Base-by-base conservation (phyloP, 2,329 filamentous ascomycete genomes). In the Hymenoscyphus infarciens region DNA sequence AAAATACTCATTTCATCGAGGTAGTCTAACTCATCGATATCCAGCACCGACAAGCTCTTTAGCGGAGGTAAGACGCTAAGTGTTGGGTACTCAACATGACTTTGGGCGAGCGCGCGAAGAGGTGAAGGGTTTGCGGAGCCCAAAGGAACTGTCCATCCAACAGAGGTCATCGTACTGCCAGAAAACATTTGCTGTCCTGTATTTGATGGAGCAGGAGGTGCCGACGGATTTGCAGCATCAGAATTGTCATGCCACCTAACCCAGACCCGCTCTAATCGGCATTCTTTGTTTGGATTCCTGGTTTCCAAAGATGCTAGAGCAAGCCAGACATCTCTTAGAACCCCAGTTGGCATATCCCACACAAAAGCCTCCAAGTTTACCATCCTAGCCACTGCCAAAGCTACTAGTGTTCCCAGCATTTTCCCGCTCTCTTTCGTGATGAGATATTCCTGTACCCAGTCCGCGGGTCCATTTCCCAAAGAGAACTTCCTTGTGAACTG, bases 291-390 rank as follows among this genome's bases (percentile, higher is more conserved):
- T 45, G 85, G 80, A 57, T 58, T 64, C 42, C 69, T 66, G 69
- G 89, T 83, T 45, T 85, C 86, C 13, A 92, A 79, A 5, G 88
- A 91, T 1, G 87, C 86, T 56, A 96, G 80, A 25, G 90, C 87
- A 72, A 92, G 84, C 83, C 92, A 95, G 31, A 94, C 88, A 73
- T 94, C 90, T 60, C 90, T 83, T 60, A 92, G 77, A 19, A 95
- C 88, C 1, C 91, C 91, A 0, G 91, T 95, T 0, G 91, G 91
- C 91, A 95, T 94, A 71, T 96, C 91, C 91, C 91, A 95, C 2
- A 91, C 81, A 71, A 95, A 95, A 0, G 86, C 87, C 75, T 95
- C 91, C 45, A 96, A 80, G 70, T 91, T 91, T 59, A 86, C 79
- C 91, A 95, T 95, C 66, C 89, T 87, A 53, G 87, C 86, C n/a